Evolutionary conservation across 805 yeast species (phyloP).

Genomic region (Saturnispora diversa): DNA sequence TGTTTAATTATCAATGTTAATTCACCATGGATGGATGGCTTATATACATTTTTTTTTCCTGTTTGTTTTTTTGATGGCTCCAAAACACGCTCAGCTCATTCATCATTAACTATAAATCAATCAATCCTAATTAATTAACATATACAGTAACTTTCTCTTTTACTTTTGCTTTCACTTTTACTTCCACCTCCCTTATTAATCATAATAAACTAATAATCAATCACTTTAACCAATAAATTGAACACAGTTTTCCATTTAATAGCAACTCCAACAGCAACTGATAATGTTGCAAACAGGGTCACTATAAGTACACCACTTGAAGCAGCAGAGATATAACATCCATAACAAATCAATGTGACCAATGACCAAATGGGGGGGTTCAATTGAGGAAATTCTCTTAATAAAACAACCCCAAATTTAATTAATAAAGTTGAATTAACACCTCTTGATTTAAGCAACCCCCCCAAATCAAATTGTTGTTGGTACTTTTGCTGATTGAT

Average conservation of each 20-base stretch:
- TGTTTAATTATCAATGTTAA: no score
- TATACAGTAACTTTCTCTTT: no score
- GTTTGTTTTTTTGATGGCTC: no score
- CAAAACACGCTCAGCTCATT: no score
- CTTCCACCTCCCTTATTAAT: no score
- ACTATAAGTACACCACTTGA: constrained; percentile 3
- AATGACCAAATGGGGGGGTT: constrained; percentile 5
- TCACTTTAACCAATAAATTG: constrained; percentile 3
- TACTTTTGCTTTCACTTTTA: no score
- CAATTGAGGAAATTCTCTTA: constrained; percentile 6
- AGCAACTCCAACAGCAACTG: constrained; percentile 3
- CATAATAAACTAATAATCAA: no score
- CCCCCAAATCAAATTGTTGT: not conserved
- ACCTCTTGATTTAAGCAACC: not conserved
- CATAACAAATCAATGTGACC: constrained; percentile 3
- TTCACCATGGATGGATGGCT: no score
- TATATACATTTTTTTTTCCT: no score
- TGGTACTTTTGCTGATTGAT: not conserved
- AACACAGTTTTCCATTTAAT: constrained; percentile 6
- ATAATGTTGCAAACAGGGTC: constrained; percentile 2
- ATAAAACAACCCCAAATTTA: constrained; percentile 4
- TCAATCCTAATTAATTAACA: no score
- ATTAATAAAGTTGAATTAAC: constrained; percentile 1
- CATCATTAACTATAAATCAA: no score
- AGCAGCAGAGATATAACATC: constrained; percentile 6